These are phyloP conservation scores for Isoetes taiwanensis DNA, from an alignment of 75 land plant genomes.

Conservation along the genomic window DNA sequence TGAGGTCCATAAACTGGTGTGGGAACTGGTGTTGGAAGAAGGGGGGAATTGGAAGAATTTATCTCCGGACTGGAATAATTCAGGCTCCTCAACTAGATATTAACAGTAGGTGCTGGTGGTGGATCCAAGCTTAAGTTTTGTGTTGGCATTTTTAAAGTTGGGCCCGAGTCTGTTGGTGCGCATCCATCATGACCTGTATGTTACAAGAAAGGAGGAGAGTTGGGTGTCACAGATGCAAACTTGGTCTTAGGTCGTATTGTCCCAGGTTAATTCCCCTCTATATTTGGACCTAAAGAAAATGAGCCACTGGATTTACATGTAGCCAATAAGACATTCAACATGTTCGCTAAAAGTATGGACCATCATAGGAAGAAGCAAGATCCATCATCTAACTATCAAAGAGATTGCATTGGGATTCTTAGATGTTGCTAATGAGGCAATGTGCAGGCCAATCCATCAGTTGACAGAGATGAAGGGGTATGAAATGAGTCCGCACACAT, in stretches of 20 bases:
- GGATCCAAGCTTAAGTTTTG: slow-evolving; percentile 93
- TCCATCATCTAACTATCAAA: slow-evolving; percentile 46
- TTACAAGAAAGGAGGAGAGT: slow-evolving; percentile 86
- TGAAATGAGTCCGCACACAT: slow-evolving; percentile 78
- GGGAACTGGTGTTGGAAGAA: too few relatives aligned
- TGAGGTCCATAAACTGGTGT: too few relatives aligned
- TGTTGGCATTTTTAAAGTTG: slow-evolving; percentile 84
- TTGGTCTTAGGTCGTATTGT: slow-evolving; percentile 76
- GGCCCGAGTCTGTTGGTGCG: slow-evolving; percentile 96
- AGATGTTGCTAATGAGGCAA: slow-evolving; percentile 96
- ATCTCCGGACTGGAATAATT: too few relatives aligned
- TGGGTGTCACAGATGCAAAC: slow-evolving; percentile 95
- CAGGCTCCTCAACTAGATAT: slow-evolving; percentile 98
- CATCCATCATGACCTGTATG: slow-evolving; percentile 99
- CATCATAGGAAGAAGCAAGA: slow-evolving; percentile 62
- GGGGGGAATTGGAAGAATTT: too few relatives aligned
- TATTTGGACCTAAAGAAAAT: slow-evolving; percentile 81
- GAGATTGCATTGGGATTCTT: slow-evolving; percentile 89
- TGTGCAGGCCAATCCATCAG: slow-evolving; percentile 95
- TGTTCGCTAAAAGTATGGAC: slow-evolving; percentile 45
- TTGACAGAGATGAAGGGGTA: slow-evolving; percentile 97
- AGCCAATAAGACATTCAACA: slow-evolving; percentile 48
- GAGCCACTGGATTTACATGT: slow-evolving; percentile 72
- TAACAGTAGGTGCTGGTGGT: slow-evolving; percentile 93
- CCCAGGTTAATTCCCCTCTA: slow-evolving; percentile 89